Percentiles rank a stretch among this genome's conserved stretches.
Conservation (phyloP, 2,329 filamentous ascomycete genomes). For the Ophiostoma sp. region DNA sequence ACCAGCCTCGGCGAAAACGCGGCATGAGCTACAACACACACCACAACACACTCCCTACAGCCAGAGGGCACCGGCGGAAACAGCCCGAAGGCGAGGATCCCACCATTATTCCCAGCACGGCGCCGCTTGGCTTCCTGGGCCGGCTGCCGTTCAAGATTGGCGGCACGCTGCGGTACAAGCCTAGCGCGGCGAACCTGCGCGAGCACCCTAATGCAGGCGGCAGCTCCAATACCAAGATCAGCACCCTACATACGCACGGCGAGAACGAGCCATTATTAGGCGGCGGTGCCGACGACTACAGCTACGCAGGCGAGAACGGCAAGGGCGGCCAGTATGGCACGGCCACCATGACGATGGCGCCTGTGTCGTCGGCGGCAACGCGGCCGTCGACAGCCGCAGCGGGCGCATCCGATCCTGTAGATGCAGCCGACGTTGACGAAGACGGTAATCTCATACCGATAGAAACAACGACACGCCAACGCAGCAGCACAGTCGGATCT, state of each 20-base stretch:
- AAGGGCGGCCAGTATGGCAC: slow-evolving; percentile 3
- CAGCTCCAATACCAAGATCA: slow-evolving; percentile 20
- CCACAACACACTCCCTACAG: slow-evolving; percentile 54
- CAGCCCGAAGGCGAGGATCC: slow-evolving; percentile 60
- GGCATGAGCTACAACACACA: slow-evolving; percentile 86
- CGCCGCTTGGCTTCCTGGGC: slow-evolving; percentile 77
- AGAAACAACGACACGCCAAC: slow-evolving; percentile 42
- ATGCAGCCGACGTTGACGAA: background rate
- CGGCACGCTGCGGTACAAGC: slow-evolving; percentile 77
- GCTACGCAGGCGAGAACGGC: background rate
- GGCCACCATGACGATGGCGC: slow-evolving; percentile 9
- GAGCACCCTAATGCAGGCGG: slow-evolving; percentile 65
- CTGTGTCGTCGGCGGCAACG: slow-evolving; percentile 16
- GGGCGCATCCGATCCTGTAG: background rate
- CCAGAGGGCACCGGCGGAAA: slow-evolving; percentile 35
- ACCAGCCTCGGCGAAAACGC: slow-evolving; percentile 66
- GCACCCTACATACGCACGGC: slow-evolving; percentile 29
- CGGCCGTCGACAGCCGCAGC: slow-evolving; percentile 2
- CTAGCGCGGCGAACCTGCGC: slow-evolving; percentile 82
- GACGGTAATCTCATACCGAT: slow-evolving; percentile 10
- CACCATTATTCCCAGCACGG: slow-evolving; percentile 83
- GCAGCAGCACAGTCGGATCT: slow-evolving; percentile 75
- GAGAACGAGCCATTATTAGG: slow-evolving; percentile 68
- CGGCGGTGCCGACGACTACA: slow-evolving; percentile 9
- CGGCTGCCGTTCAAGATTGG: slow-evolving; percentile 81